phyloP scores from a whole-genome alignment of 768 basidiomycete species.

The Lactarius akahatsu region DNA sequence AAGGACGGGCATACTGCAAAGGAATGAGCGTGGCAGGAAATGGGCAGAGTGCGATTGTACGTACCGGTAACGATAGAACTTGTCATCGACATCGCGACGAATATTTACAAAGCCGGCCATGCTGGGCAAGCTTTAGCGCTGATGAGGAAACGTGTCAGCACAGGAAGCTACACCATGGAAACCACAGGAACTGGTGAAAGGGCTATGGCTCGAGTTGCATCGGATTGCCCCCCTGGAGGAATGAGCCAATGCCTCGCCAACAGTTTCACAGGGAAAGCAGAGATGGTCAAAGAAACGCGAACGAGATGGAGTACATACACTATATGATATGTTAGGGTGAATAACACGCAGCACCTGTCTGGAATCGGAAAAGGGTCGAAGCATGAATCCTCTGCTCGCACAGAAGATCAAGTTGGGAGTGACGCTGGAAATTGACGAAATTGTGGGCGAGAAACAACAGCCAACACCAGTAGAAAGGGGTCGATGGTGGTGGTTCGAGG shows the following conservation, averaged over 20 bases:
- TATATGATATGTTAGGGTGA: constrained; percentile 36
- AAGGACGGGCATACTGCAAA: constrained; percentile 87
- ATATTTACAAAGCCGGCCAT: constrained; percentile 94
- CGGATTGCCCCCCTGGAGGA: neutral
- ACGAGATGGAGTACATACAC: constrained; percentile 44
- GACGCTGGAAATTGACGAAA: constrained; percentile 57
- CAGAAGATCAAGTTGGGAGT: constrained; percentile 53
- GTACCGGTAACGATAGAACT: constrained; percentile 92
- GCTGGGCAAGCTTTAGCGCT: constrained; percentile 72
- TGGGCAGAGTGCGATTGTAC: constrained; percentile 30
- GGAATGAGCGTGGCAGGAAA: neutral
- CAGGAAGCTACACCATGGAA: constrained; percentile 25
- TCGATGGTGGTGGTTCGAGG: constrained; percentile 22
- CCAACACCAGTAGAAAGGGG: constrained; percentile 16
- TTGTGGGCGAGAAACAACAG: constrained; percentile 48
- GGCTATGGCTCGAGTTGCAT: neutral
- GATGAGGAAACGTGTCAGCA: constrained; percentile 16
- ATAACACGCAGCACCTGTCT: constrained; percentile 62
- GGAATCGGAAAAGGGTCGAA: constrained; percentile 82
- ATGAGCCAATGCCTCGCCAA: neutral
- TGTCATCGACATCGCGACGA: constrained; percentile 94
- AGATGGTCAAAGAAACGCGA: constrained; percentile 43
- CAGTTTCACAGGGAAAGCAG: neutral
- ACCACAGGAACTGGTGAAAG: neutral
- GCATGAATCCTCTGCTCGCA: constrained; percentile 86